Evolutionary conservation across 179 eudicot genomes (phyloP), one percentile per base, ranked within the genome.

Genomic region (Dionaea muscipula): DNA sequence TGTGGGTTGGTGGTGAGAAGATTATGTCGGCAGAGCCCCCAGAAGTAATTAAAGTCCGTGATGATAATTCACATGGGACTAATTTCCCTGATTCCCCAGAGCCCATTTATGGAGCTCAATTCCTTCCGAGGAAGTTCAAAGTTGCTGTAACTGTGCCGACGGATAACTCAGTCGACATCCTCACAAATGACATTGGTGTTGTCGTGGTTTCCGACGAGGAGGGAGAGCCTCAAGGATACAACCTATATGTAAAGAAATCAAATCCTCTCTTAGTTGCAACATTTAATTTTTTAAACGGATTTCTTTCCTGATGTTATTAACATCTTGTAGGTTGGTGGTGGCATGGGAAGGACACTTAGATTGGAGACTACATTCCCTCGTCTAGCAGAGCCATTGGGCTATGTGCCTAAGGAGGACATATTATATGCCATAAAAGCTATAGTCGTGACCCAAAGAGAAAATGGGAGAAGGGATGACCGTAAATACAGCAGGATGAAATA

Each of bases 321-420:
- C 50, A 13, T 57, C 37, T 59, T 67, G 62, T 69, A 91, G 99
- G 96, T 91, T 64, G 99, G 99, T 59, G 99, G 99, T 69, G 99
- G 99, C 66, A 88, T 91, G 99, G 99, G 99, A 63, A 84, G 99
- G 75, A 82, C 96, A 18, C 99, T 84, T 62, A 84, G 99, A 65
- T 14, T 68, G 45, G 99, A 91, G 69, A 66, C 83, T 55, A 91
- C 99, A 15, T 91, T 91, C 52, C 75, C 99, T 44, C 94, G 96
- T 69, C 33, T 91, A 65, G 94, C 96, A 23, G 99, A 91, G 57
- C 96, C 99, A 18, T 37, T 93, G 67, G 99, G 99, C 47, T 93
- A 93, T 73, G 99, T 93, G 16, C 93, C 99, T 21, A 93, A 88
- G 72, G 99, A 84, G 73, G 95, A 88, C 63, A 88, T 93, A 59